Evolutionary conservation across 2,329 filamentous ascomycete genomes (phyloP), one percentile per base, ranked within the genome.

Genomic region (Sarocladium strictum): DNA sequence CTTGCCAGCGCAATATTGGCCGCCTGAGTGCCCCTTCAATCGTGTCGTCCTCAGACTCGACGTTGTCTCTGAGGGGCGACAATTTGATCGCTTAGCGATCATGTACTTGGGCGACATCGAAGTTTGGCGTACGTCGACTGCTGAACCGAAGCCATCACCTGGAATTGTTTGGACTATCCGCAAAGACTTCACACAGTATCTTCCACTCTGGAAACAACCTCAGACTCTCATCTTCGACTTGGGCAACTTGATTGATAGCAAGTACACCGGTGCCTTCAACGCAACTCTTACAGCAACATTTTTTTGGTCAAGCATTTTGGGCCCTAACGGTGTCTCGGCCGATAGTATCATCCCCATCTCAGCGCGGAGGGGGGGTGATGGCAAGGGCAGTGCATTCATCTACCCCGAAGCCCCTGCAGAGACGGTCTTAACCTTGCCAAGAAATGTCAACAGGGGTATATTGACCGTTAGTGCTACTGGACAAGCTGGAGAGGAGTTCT

Each of bases 141-240:
- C 89, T 3, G 87, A 95, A 70, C 89, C 90, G 1, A 89, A 83
- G 0, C 60, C 63, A 3, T 62, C 72, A 3, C 77, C 77, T 21
- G 89, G 89, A 6, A 91, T 94, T 58, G 72, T 78, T 43, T 93
- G 87, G 87, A 84, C 80, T 1, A 90, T 89, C 64, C 73, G 85
- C 54, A 94, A 93, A 68, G 89, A 95, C 65, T 84, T 91, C 81
- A 88, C 86, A 1, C 76, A 80, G 53, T 92, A 85, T 64, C 71
- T 86, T 15, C 75, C 80, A 3, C 72, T 94, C 12, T 91, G 89
- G 81, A 83, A 79, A 58, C 61, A 76, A 49, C 77, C 80, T 1
- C 88, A 92, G 64, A 91, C 80, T 60, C 63, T 94, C 55, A 90
- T 93, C 43, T 92, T 95, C 62, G 89, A 94, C 63, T 76, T 93